These are phyloP conservation scores for Davidsoniella virescens DNA, from an alignment of 2,329 filamentous ascomycete genomes.

Conservation along the genomic window DNA sequence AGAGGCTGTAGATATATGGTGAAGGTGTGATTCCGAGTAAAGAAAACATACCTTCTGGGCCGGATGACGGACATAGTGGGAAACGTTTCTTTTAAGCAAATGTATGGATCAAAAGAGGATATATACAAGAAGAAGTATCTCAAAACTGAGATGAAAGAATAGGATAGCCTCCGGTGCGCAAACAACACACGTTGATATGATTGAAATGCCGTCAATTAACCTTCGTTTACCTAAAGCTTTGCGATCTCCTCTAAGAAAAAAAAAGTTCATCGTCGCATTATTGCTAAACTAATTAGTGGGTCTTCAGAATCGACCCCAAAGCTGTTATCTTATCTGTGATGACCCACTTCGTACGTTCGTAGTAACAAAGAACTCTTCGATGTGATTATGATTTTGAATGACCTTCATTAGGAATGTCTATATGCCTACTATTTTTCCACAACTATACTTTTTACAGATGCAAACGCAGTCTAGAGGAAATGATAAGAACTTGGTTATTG, in stretches of 20 bases:
- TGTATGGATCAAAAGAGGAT: background rate
- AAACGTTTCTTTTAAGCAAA: background rate
- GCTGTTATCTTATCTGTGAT: background rate
- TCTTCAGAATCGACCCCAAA: background rate
- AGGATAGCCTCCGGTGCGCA: background rate
- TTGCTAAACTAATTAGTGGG: too few species aligned
- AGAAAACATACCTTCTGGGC: conserved; percentile 9
- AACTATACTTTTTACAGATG: too few species aligned
- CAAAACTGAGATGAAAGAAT: background rate
- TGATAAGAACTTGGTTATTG: too few species aligned
- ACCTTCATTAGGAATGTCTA: too few species aligned
- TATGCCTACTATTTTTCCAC: too few species aligned
- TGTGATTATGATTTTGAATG: background rate
- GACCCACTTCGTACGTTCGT: background rate
- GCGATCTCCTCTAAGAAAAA: background rate
- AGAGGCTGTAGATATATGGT: background rate
- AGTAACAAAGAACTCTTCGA: background rate
- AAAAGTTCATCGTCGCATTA: background rate
- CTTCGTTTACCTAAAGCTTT: too few species aligned
- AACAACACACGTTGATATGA: background rate
- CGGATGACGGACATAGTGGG: conserved; percentile 11
- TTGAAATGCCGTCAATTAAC: background rate
- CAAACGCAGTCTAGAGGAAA: too few species aligned
- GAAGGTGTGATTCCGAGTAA: background rate
- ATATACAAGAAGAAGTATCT: background rate